Evolutionary conservation across 768 basidiomycete genomes (phyloP).

Genomic region (Kwoniella europaea): DNA sequence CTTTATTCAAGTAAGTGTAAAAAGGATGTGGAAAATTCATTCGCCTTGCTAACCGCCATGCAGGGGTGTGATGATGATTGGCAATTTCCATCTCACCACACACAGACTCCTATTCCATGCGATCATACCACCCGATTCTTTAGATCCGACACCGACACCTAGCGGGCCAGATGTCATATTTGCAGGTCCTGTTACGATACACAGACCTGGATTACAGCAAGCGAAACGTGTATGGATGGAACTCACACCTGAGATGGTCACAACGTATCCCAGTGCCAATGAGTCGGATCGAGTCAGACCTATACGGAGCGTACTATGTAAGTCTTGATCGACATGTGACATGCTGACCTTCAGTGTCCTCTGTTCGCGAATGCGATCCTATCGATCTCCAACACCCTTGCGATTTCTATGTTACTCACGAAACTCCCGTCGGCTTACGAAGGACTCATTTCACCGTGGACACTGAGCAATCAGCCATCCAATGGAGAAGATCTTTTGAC

Average conservation of each 20-base stretch:
- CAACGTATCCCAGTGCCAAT: slow-evolving; percentile 65
- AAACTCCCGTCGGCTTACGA: slow-evolving; percentile 48
- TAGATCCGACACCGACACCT: neutral
- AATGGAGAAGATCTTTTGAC: slow-evolving; percentile 54
- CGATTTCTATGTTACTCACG: slow-evolving; percentile 60
- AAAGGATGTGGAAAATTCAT: no score
- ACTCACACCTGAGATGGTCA: slow-evolving; percentile 67
- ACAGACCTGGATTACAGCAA: slow-evolving; percentile 42
- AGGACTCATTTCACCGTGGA: slow-evolving; percentile 64
- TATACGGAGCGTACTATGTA: slow-evolving; percentile 64
- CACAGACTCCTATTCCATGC: slow-evolving; percentile 72
- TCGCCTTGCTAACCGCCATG: slow-evolving; percentile 14
- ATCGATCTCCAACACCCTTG: slow-evolving; percentile 63
- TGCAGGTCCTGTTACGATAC: slow-evolving; percentile 64
- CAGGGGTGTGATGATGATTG: slow-evolving; percentile 55
- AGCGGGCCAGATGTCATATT: slow-evolving; percentile 59
- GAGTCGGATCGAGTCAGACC: slow-evolving; percentile 67
- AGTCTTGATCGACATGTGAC: slow-evolving; percentile 35
- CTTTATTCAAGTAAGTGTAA: slow-evolving; percentile 47
- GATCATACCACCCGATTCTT: slow-evolving; percentile 62
- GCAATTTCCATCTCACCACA: slow-evolving; percentile 70
- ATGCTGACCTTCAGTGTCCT: slow-evolving; percentile 61
- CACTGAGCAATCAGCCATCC: slow-evolving; percentile 60
- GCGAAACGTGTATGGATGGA: slow-evolving; percentile 69
- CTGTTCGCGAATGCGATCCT: slow-evolving; percentile 62